Evolutionary conservation across 768 basidiomycete genomes (phyloP).

Genomic region (Kwoniella sp.): DNA sequence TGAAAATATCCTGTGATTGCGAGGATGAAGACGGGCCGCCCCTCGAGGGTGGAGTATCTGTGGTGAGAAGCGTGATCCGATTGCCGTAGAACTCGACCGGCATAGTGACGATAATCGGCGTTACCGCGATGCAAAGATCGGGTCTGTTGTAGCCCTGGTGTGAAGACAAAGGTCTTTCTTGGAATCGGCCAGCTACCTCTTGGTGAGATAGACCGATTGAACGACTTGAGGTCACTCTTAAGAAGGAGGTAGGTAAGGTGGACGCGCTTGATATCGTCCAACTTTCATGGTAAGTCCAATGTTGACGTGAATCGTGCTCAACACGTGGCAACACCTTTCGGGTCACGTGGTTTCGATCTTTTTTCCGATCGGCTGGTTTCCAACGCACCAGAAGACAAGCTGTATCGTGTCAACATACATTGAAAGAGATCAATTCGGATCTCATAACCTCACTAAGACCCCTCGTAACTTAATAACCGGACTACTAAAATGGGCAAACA

Average conservation of each 20-base stretch:
- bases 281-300: neutral
- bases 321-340: neutral
- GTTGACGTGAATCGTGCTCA: conserved; percentile 12
- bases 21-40: conserved; percentile 7
- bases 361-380: conserved; percentile 4
- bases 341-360: conserved; percentile 11
- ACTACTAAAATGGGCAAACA: conserved; percentile 17
- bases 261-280: conserved; percentile 8
- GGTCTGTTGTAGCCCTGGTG: too few species aligned
- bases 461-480: neutral
- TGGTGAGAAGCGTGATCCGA: neutral
- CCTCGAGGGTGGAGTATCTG: neutral
- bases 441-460: too few species aligned
- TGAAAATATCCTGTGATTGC: neutral
- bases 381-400: neutral
- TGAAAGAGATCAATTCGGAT: neutral
- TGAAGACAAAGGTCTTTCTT: too few species aligned
- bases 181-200: too few species aligned
- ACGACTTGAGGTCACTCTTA: too few species aligned
- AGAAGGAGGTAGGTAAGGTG: too few species aligned
- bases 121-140: too few species aligned
- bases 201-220: too few species aligned
- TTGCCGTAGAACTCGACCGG: conserved; percentile 1
- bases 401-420: neutral
- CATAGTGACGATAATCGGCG: too few species aligned